Evolutionary conservation across 345 rosid genomes (phyloP), one percentile per base, ranked within the genome.

Genomic region (Anacardium occidentale): DNA sequence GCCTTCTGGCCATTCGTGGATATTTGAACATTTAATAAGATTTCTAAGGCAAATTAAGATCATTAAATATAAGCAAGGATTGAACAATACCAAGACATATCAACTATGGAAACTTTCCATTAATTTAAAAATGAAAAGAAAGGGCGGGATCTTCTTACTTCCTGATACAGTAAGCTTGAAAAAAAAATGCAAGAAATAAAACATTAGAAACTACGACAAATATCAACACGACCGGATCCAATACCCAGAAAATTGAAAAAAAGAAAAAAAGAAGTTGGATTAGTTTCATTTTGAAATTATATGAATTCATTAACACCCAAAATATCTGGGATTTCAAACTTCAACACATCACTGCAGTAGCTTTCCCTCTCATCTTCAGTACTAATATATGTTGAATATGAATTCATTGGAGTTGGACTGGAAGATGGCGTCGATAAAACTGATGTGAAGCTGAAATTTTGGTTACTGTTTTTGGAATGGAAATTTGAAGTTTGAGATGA

Each of bases 291-390:
- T 64, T 66, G 22, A 29, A 77, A 71, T 82, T 83, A 83, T 86
- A 90, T 81, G 82, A 88, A 83, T 54, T 70, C 85, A 78, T 82
- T 80, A 62, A 77, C 91, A 65, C 90, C 87, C 74, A 89, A 79
- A 50, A 87, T 68, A 51, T 88, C 90, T 1, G 87, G 78, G 71
- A 90, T 74, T 76, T 88, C 91, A 69, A 89, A 87, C 83, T 83
- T 85, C 67, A 85, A 74, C 65, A 85, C 56, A 62, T 80, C 72
- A 81, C 95, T 90, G 78, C 91, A 85, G 58, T 84, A 83, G 78
- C 94, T 94, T 63, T 90, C 97, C 74, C 84, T 83, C 74, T 89
- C 98, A 52, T 91, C 98, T 74, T 90, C 94, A 44, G 84, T 83
- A 74, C 85, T 75, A 76, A 86, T 71, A 53, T 82, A 82, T 1